Conservation (phyloP, 768 basidiomycete genomes). For the Favolaschia claudopus region DNA sequence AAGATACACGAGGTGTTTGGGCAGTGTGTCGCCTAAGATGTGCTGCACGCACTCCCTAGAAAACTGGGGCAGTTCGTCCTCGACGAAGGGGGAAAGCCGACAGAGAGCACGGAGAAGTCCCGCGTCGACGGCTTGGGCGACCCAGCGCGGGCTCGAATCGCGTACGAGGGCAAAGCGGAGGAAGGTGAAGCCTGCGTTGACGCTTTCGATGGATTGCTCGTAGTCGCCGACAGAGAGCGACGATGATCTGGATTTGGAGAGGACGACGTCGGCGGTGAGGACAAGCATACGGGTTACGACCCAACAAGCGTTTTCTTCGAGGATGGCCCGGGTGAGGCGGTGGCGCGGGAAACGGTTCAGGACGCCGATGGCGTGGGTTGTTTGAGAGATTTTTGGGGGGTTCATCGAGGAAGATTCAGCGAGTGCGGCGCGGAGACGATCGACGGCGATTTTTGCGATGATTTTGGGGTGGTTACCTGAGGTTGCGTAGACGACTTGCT, state of each 20-base stretch:
- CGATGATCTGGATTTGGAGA: background rate
- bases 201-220: slow-evolving; percentile 5
- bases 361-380: background rate
- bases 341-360: slow-evolving; percentile 12
- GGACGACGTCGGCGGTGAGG: background rate
- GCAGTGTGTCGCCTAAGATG: slow-evolving; percentile 7
- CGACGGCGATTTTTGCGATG: slow-evolving; percentile 7
- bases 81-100: background rate
- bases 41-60: background rate
- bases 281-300: slow-evolving; percentile 9
- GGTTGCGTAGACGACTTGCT: slow-evolving; percentile 3
- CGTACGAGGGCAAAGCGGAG: slow-evolving; percentile 11
- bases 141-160: slow-evolving; percentile 11
- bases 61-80: background rate
- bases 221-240: background rate
- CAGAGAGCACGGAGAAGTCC: slow-evolving; percentile 8
- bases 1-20: slow-evolving; percentile 14
- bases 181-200: slow-evolving; percentile 13
- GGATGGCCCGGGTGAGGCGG: slow-evolving; percentile 9
- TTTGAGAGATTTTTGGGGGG: background rate
- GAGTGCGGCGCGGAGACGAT: slow-evolving; percentile 7
- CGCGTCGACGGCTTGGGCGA: slow-evolving; percentile 16
- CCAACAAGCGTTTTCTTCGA: slow-evolving; percentile 11
- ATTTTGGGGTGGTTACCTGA: background rate
- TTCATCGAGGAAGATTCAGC: slow-evolving; percentile 1